A percentile compares a stretch with the other conserved stretches of the same genome.
Conservation (phyloP, 352 stramenopile species). For the Pythium phragmiticola region DNA sequence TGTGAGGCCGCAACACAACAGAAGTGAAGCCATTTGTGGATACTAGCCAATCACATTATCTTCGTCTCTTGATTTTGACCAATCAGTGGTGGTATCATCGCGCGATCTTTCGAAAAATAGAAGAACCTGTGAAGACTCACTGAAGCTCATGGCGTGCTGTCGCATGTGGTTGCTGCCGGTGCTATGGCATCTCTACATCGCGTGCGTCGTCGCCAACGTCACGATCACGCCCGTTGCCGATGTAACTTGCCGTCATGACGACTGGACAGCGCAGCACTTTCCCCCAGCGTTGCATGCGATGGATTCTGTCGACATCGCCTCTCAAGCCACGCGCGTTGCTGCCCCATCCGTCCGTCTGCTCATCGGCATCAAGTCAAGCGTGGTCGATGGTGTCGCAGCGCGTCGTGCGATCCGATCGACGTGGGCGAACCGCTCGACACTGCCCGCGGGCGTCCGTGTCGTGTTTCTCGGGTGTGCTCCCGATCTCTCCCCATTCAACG, state of each 20-base stretch:
- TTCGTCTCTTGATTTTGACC: not conserved
- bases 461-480: slow-evolving; percentile 42
- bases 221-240: not conserved
- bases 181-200: not conserved
- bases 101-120: slow-evolving; percentile 12
- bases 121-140: not conserved
- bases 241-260: not conserved
- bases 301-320: not conserved
- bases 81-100: not conserved
- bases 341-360: slow-evolving; percentile 20
- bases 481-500: slow-evolving; percentile 1
- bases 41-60: not conserved
- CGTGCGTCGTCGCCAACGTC: not conserved
- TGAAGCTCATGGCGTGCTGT: not conserved
- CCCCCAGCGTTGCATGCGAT: not conserved
- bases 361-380: slow-evolving; percentile 50
- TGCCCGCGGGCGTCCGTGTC: slow-evolving; percentile 28
- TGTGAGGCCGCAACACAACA: slow-evolving; percentile 3
- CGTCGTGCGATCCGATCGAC: slow-evolving; percentile 32
- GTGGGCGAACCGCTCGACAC: slow-evolving; percentile 24
- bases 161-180: not conserved
- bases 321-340: not conserved
- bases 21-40: slow-evolving; percentile 7
- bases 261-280: not conserved
- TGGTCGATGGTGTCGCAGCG: slow-evolving; percentile 31